Base-by-base conservation (phyloP, 768 basidiomycete genomes). In the Calocybe indica region DNA sequence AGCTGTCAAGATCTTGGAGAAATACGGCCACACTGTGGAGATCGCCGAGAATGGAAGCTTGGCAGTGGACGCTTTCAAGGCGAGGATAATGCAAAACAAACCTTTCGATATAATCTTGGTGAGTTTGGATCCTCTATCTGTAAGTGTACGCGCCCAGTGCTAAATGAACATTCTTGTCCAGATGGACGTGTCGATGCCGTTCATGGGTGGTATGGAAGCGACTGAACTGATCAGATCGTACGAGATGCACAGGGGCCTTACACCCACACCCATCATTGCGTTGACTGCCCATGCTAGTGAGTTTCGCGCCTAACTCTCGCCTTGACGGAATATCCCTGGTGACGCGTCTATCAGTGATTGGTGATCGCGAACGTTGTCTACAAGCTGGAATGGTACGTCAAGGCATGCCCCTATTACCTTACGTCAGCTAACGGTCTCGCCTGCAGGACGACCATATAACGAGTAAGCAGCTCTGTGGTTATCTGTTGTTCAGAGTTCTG, bases 141-240 rank as follows among this genome's bases (percentile, higher is more conserved):
- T 40, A 33, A 38, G 22, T 49, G 28, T 22, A n/a, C 6, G 9
- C 12, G 54, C 11, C 52, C 53, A 22, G 22, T 22, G 22, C 22
- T 22, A 2, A 4, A 22, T 22, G 22, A 22, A 22, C 22, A 43
- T 49, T 28, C 2, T 39, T 9, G 43, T 44, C 11, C 51, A 95
- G 89, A 97, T 97, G 95, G 94, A 97, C 58, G 87, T 96, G 10
- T 96, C 93, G 8, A 94, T 95, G 92, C 92, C 93, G 5, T 86
- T 94, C 67, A 97, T 98, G 92, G 93, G 94, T 43, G 94, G 95
- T 53, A 92, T 95, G 84, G 94, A 99, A 66, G 92, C 95, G 1
- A 99, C 96, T 0, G 86, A 92, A 54, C 73, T 91, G 48, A 96
- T 97, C 52, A 82, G 95, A 44, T 77, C 80, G 34, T 91, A 83